Conservation (phyloP, 805 yeast genomes). For the Myxozyma kluyveri region DNA sequence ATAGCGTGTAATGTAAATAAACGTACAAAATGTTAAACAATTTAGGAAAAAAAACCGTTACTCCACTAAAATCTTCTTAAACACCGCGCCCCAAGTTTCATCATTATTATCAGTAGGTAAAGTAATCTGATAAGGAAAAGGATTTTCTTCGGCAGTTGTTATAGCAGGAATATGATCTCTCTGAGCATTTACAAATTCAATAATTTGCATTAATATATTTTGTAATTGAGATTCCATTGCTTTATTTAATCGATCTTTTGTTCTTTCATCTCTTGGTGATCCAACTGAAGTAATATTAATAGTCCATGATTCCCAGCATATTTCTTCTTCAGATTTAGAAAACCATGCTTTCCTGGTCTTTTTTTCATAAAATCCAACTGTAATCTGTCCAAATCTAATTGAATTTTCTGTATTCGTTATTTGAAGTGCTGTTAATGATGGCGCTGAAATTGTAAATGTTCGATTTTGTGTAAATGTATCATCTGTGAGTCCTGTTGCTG, state of each 20-base stretch:
- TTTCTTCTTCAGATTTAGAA: conserved; percentile 47
- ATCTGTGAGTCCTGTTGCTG: not conserved
- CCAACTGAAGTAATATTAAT: conserved; percentile 48
- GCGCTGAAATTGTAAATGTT: conserved; percentile 15
- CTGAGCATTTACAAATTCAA: conserved; percentile 52
- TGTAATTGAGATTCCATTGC: conserved; percentile 40
- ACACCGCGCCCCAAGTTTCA: conserved; percentile 40
- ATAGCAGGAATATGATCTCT: conserved; percentile 74
- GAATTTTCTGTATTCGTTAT: conserved; percentile 1
- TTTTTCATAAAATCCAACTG: conserved; percentile 34
- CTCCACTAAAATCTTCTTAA: conserved; percentile 36
- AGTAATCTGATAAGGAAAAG: conserved; percentile 56
- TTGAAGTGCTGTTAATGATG: conserved; percentile 20
- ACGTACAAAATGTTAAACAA: not conserved
- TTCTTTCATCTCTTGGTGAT: conserved; percentile 35
- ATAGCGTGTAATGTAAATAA: no score
- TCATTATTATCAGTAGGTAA: conserved; percentile 32
- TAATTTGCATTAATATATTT: conserved; percentile 45
- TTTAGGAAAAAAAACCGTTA: not conserved
- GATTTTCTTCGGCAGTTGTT: conserved; percentile 60
- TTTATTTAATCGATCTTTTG: conserved; percentile 7
- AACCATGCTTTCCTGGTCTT: conserved; percentile 52
- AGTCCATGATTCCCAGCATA: conserved; percentile 72
- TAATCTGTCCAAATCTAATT: conserved; percentile 10
- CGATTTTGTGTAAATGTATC: not conserved